These are phyloP conservation scores for Luffa aegyptiaca DNA, from an alignment of 306 rosid genomes.

Conservation along the genomic window DNA sequence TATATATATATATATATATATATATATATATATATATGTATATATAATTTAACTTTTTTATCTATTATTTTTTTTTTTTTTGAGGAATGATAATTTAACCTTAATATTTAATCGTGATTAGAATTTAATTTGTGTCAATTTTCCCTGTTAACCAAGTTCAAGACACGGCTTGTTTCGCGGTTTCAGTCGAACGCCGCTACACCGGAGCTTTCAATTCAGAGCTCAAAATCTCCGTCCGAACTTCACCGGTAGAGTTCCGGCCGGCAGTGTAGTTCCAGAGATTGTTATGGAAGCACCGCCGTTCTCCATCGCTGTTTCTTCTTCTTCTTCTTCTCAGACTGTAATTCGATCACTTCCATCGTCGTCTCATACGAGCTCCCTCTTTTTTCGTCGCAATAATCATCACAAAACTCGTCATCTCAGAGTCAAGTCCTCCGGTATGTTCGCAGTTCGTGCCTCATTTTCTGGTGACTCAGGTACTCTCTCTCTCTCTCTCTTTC, in stretches of 20 bases:
- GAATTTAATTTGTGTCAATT: no score
- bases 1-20: no score
- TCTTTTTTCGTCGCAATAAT: slow-evolving; percentile 28
- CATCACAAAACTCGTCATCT: slow-evolving; percentile 1
- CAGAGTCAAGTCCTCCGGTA: slow-evolving; percentile 25
- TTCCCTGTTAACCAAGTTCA: no score
- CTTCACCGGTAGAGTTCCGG: not conserved
- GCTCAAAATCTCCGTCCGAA: not conserved
- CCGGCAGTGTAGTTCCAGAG: not conserved
- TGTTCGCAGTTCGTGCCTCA: slow-evolving; percentile 63
- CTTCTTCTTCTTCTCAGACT: slow-evolving; percentile 9
- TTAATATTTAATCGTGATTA: no score
- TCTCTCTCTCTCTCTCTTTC: slow-evolving; percentile 1
- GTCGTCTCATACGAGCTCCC: slow-evolving; percentile 38
- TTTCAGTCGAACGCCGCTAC: not conserved
- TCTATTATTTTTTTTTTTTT: no score
- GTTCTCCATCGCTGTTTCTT: slow-evolving; percentile 13
- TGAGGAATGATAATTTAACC: no score
- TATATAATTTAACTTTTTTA: no score
- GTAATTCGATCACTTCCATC: slow-evolving; percentile 18
- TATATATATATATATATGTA: no score
- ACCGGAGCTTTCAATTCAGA: not conserved
- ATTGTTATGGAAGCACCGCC: slow-evolving; percentile 73
- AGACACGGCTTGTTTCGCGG: not conserved
- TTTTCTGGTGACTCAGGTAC: slow-evolving; percentile 49